phyloP scores from a whole-genome alignment of 23 red algal species.

The Gracilaria gracilis region DNA sequence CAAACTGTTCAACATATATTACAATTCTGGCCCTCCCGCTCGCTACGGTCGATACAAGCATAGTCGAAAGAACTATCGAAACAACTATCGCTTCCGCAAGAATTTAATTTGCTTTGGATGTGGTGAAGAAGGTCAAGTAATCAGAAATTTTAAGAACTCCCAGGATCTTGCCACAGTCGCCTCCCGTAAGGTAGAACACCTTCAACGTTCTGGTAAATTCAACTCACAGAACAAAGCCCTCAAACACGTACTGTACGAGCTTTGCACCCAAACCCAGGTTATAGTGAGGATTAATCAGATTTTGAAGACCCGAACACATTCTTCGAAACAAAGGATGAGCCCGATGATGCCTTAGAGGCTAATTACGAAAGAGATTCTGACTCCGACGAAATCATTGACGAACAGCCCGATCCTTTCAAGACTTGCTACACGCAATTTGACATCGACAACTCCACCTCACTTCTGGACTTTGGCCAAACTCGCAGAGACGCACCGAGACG shows the following conservation, averaged over 20 bases:
- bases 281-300: neutral
- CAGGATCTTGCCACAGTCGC: neutral
- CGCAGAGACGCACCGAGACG: neutral
- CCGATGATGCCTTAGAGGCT: neutral
- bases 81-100: neutral
- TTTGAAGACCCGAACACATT: neutral
- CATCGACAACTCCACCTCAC: neutral
- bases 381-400: no score
- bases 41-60: neutral
- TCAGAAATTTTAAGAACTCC: neutral
- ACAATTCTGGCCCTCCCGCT: neutral
- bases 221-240: neutral
- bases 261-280: neutral
- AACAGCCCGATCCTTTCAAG: neutral
- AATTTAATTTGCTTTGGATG: neutral
- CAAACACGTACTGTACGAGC: neutral
- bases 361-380: no score
- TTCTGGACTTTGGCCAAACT: neutral
- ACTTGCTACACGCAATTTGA: neutral
- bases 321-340: neutral
- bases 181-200: neutral
- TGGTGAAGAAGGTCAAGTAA: neutral
- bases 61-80: no score
- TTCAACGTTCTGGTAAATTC: neutral
- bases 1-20: neutral